Evolutionary conservation across 2,329 filamentous ascomycete species (phyloP), one percentile per base, ranked within the genome.

Genomic region (Ceratocystiopsis sp.): DNA sequence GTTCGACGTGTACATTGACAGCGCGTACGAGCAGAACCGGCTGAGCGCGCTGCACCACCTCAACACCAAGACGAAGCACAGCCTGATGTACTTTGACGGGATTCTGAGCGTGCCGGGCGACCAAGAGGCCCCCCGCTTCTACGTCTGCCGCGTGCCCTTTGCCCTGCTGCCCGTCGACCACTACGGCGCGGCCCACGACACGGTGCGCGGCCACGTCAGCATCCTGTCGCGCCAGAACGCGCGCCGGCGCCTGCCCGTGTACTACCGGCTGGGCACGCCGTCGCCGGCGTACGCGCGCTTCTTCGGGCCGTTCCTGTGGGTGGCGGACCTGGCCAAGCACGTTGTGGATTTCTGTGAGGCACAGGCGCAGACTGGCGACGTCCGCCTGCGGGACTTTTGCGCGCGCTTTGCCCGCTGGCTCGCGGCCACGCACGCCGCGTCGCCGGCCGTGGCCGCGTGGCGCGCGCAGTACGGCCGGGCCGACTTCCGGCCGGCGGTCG

Each of bases 271-370:
- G 0, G 55, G 55, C 3, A 55, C 42, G 0, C 79, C 84, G 0
- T 64, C 74, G 0, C 25, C 48, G 0, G 74, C 77, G 35, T 93
- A 91, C 52, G 48, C 47, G 12, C 60, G 73, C 2, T 86, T 78
- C 51, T 70, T 78, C 46, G 40, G 59, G 0, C 67, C 73, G 0
- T 89, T 85, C 47, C 46, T 77, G 35, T 91, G 82, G 82, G 58
- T 87, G 1, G 78, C 75, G 0, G 68, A 80, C 42, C 61, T 91
- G 0, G 67, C 71, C 0, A 89, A 87, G 53, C 75, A 85, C 51
- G 68, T 81, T 19, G 65, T 86, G 1, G 79, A 86, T 48, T 91
- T 71, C 49, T 62, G 81, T 40, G 55, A 59, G 3, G 41, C 54
- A 11, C 57, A 63, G 45, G 50, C 55, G 0, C 52, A 50, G 0